phyloP scores from a whole-genome alignment of 495 filamentous ascomycete species.

The Astrocystis sublimbata region DNA sequence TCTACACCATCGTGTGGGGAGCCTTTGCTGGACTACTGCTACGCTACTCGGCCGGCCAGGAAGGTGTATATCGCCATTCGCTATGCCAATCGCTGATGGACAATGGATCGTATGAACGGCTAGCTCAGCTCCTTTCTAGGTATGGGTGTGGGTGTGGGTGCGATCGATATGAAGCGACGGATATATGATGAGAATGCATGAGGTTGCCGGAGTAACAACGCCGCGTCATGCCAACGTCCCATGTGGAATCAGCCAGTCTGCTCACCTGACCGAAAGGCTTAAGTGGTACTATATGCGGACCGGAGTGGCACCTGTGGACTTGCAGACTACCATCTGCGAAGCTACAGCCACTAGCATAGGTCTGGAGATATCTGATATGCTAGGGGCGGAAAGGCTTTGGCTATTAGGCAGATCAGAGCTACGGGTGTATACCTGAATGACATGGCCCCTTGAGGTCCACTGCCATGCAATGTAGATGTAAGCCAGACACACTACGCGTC shows the following conservation, averaged over 20 bases:
- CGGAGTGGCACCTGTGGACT: neutral
- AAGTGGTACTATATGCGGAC: slow-evolving; percentile 1
- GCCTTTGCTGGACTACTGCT: neutral
- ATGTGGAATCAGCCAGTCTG: slow-evolving; percentile 1
- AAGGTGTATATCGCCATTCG: neutral
- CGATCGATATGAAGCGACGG: slow-evolving; percentile 1
- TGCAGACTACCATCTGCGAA: neutral
- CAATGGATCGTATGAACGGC: neutral
- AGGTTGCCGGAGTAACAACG: slow-evolving; percentile 12
- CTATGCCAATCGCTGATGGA: no score
- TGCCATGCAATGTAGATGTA: neutral
- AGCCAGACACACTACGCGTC: neutral
- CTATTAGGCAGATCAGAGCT: no score
- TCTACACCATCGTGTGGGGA: neutral
- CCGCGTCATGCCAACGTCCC: slow-evolving; percentile 1
- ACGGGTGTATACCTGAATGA: neutral
- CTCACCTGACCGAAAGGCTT: no score
- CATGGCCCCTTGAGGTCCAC: no score
- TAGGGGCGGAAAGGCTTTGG: no score
- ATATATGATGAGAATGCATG: slow-evolving; percentile 9
- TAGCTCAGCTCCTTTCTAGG: neutral
- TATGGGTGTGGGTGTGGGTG: neutral
- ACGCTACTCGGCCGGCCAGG: neutral
- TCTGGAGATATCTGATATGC: no score
- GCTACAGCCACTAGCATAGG: slow-evolving; percentile 9